These are phyloP conservation scores for Sarocladium strictum DNA, from an alignment of 2,329 filamentous ascomycete species.

Conservation along the genomic window DNA sequence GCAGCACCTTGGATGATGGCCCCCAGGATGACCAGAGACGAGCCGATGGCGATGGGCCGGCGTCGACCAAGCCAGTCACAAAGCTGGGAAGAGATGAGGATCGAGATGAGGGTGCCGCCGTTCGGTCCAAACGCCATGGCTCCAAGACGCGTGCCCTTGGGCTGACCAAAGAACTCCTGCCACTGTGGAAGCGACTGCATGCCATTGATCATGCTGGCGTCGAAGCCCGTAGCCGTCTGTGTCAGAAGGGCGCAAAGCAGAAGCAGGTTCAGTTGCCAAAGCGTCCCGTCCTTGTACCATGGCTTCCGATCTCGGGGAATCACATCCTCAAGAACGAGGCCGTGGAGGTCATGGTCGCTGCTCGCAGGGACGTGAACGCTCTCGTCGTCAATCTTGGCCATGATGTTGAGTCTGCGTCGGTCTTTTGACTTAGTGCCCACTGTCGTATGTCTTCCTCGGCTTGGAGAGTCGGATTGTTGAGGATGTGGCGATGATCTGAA, in stretches of 20 bases:
- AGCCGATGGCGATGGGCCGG: constrained; percentile 20
- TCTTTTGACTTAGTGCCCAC: too few relatives aligned
- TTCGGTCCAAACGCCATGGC: constrained; percentile 21
- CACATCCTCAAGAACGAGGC: constrained; percentile 19
- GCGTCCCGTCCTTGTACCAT: constrained; percentile 17
- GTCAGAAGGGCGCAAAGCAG: constrained; percentile 25
- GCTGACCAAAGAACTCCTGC: constrained; percentile 22
- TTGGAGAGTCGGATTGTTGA: too few relatives aligned
- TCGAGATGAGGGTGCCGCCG: constrained; percentile 12
- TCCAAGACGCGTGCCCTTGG: constrained; percentile 22
- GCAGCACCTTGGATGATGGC: constrained; percentile 22
- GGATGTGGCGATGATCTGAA: too few relatives aligned
- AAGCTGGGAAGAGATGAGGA: constrained; percentile 17
- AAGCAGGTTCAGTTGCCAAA: constrained; percentile 25
- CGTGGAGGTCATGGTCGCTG: neutral
- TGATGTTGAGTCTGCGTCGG: too few relatives aligned
- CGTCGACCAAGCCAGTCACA: constrained; percentile 22
- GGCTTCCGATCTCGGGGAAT: constrained; percentile 17
- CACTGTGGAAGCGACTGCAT: constrained; percentile 26
- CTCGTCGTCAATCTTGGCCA: neutral
- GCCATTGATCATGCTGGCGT: constrained; percentile 27
- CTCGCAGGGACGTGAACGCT: neutral
- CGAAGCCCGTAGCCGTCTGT: constrained; percentile 26
- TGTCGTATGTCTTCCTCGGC: too few relatives aligned
- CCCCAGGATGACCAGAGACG: constrained; percentile 22